Evolutionary conservation across 192 early-diverging fungal genomes (phyloP).

Genomic region (Coemansia sp.): DNA sequence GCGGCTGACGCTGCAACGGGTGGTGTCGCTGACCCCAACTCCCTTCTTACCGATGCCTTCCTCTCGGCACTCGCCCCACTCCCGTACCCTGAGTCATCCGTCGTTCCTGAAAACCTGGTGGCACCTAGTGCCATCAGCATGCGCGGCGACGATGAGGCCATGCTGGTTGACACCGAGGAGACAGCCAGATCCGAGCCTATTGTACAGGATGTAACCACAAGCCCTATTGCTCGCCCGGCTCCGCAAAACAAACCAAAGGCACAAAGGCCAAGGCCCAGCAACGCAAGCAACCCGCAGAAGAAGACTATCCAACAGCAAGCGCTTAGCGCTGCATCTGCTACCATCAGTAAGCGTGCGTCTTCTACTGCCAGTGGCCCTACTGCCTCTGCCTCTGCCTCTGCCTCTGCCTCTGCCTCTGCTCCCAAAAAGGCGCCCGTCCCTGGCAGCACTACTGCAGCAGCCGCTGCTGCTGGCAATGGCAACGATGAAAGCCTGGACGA

Average conservation of each 20-base stretch:
- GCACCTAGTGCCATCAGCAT: slow-evolving; percentile 1
- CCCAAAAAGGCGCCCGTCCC: neutral
- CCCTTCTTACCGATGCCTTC: slow-evolving; percentile 23
- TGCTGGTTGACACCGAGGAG: slow-evolving; percentile 25
- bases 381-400: too few species aligned
- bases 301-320: slow-evolving; percentile 40
- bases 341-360: slow-evolving; percentile 9
- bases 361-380: neutral
- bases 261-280: neutral
- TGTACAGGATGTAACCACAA: neutral
- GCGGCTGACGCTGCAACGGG: slow-evolving; percentile 6
- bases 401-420: slow-evolving; percentile 11
- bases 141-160: slow-evolving; percentile 16
- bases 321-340: slow-evolving; percentile 4
- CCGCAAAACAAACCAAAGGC: neutral
- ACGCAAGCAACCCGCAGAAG: slow-evolving; percentile 2
- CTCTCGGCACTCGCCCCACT: slow-evolving; percentile 26
- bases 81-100: neutral
- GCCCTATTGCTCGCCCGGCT: neutral
- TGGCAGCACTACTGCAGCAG: neutral
- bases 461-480: neutral
- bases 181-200: neutral
- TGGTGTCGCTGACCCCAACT: slow-evolving; percentile 10
- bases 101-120: neutral
- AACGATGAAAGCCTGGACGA: slow-evolving; percentile 12